Evolutionary conservation across 208 protist genomes (phyloP), one percentile per base, ranked within the genome.

Genomic region (Blechomonas ayalai): DNA sequence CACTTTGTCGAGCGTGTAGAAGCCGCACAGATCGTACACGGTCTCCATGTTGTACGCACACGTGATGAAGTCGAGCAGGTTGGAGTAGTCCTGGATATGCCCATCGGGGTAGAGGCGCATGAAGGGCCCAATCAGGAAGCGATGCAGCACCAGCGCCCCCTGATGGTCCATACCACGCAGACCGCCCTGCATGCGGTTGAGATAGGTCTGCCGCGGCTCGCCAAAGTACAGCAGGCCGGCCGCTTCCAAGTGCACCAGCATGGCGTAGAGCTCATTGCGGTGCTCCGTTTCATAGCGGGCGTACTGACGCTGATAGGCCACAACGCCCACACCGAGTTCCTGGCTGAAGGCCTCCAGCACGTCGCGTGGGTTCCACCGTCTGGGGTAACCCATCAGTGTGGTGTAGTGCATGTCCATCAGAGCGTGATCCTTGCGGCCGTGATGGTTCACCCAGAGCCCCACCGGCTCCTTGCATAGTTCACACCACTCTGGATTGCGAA

Each of bases 1-100:
- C 3, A 90, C 59, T 62, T 67, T 74, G 50, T 95, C 86, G 22
- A 95, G 69, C 5, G 65, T 80, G 61, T 90, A 87, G 43, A 95
- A 73, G 3, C 72, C 69, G 42, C 81, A 91, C 22, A 95, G 59
- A 55, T 95, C 88, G 56, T 92, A 95, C 10, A 92, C 79, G 10
- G 88, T 95, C 55, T 95, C 83, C 83, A 95, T 88, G 45, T 95
- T 95, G 59, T 95, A 95, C 9, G 66, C 41, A 60, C 82, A 95
- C 8, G 83, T 84, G 26, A 92, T 64, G 52, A 92, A 92, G 56
- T 95, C 83, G 18, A 90, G 65, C 3, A 95, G 58, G 53, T 92
- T 92, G n/a, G 82, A 90, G 50, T 68, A 90, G 52, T 92, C 78
- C 50, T 92, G 82, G 36, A 92, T 91, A 60, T 90, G 82, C 3